Base-by-base conservation (phyloP, 495 filamentous ascomycete genomes). In the Eremomyces bilateralis region DNA sequence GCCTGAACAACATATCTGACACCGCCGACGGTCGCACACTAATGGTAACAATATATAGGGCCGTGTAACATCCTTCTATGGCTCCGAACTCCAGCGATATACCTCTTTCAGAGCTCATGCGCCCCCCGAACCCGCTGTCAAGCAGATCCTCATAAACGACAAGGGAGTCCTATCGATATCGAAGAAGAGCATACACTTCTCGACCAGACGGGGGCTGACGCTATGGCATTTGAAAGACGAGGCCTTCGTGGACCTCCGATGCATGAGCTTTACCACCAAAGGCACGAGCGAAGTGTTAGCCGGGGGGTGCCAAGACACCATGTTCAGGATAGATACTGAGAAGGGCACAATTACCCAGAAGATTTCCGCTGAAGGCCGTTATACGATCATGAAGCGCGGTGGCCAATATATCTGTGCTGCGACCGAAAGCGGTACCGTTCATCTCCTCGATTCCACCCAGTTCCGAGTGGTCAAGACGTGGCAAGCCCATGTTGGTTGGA, bases 261-360 rank as follows among this genome's bases (percentile, higher is more conserved):
- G 88, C 53, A 93, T 95, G 81, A 83, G 76, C 47, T 94, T 90
- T 51, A 83, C 82, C 4, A 80, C 76, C 15, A 80, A 80, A 46
- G 74, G 71, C 4, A 76, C 76, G 18, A 63, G 63, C 4, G 76
- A 91, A 42, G 72, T 95, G 18, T 59, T 99, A 1, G 76, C 84
- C 10, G 88, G 81, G 13, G 88, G 88, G 21, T 71, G 68, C 42
- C 84, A 95, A 50, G 67, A 71, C 21, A 67, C 61, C 25, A 91
- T 99, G 84, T 76, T 91, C 46, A 73, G 72, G 2, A 69, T 99
- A 29, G 84, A 99, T 50, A 70, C 88, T 8, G 70, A 80, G 35
- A 91, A 84, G 53, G 85, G 85, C 10, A 62, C 64, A 29, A 65
- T 94, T 28, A 60, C 73, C 3, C 76, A 83, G 48, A 63, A 47